Conservation (phyloP, 352 stramenopile species). For the Plasmopara halstedii region DNA sequence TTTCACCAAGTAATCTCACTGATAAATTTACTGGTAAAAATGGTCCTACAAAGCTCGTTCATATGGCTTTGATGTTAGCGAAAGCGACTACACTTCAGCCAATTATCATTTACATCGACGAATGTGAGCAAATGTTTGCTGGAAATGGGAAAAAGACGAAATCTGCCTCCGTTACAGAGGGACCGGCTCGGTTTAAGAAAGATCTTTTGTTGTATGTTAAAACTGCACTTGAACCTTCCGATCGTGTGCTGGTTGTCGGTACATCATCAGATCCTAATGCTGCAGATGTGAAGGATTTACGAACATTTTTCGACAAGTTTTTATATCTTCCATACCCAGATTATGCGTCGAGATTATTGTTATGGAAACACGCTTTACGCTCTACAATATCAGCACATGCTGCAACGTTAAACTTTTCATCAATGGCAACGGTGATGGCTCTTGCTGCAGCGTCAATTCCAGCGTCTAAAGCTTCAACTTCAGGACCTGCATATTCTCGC, state of each 20-base stretch:
- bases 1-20: slow-evolving; percentile 88
- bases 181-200: slow-evolving; percentile 88
- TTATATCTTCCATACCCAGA: slow-evolving; percentile 90
- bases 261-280: slow-evolving; percentile 76
- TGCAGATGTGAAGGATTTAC: slow-evolving; percentile 84
- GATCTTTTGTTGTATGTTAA: slow-evolving; percentile 92
- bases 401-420: slow-evolving; percentile 19
- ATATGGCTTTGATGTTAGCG: slow-evolving; percentile 92
- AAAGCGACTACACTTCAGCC: slow-evolving; percentile 80
- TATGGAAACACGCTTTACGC: slow-evolving; percentile 83
- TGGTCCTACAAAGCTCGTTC: slow-evolving; percentile 87
- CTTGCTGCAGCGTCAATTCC: slow-evolving; percentile 19
- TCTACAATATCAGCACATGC: slow-evolving; percentile 36
- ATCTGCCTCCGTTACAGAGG: slow-evolving; percentile 44
- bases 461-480: slow-evolving; percentile 1
- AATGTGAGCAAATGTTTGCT: slow-evolving; percentile 88
- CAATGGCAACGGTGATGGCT: slow-evolving; percentile 7
- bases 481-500: slow-evolving; percentile 1
- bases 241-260: slow-evolving; percentile 89
- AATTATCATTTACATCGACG: slow-evolving; percentile 92
- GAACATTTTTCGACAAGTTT: slow-evolving; percentile 89
- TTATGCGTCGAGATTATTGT: slow-evolving; percentile 82
- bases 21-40: slow-evolving; percentile 91
- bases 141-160: slow-evolving; percentile 78
- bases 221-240: slow-evolving; percentile 72